Conservation (phyloP, 2,329 filamentous ascomycete genomes). For the Trichoderma simmonsii region DNA sequence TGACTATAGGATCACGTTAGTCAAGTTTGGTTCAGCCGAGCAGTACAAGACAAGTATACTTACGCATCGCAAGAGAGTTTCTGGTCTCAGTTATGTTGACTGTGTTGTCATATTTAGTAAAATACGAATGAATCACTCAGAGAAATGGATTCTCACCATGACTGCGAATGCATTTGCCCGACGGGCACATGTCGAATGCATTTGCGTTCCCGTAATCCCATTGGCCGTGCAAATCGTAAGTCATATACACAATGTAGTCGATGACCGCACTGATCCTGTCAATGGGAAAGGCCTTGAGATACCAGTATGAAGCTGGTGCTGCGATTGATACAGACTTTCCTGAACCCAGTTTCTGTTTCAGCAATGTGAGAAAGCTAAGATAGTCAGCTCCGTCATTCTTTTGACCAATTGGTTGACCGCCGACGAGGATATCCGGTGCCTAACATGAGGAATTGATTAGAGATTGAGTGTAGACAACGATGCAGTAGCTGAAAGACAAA, state of each 20-base stretch:
- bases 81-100: neutral
- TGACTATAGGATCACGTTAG: slow-evolving; percentile 21
- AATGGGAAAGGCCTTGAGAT: slow-evolving; percentile 34
- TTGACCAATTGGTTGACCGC: neutral
- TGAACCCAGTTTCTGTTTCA: slow-evolving; percentile 24
- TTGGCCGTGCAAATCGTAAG: slow-evolving; percentile 32
- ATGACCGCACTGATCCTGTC: slow-evolving; percentile 27
- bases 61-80: neutral
- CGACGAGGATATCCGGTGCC: neutral
- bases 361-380: neutral
- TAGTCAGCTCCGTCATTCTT: neutral
- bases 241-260: slow-evolving; percentile 36
- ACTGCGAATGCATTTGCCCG: neutral
- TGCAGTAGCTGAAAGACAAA: accelerated
- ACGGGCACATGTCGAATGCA: slow-evolving; percentile 22
- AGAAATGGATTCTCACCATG: neutral
- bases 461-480: neutral
- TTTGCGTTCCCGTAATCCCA: slow-evolving; percentile 26
- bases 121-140: neutral
- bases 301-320: slow-evolving; percentile 39
- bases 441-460: neutral
- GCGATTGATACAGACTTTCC: slow-evolving; percentile 36
- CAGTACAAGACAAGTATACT: neutral
- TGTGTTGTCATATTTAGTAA: neutral
- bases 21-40: neutral